Conservation (phyloP, 2,329 filamentous ascomycete genomes). For the Plectosphaerella sp. region DNA sequence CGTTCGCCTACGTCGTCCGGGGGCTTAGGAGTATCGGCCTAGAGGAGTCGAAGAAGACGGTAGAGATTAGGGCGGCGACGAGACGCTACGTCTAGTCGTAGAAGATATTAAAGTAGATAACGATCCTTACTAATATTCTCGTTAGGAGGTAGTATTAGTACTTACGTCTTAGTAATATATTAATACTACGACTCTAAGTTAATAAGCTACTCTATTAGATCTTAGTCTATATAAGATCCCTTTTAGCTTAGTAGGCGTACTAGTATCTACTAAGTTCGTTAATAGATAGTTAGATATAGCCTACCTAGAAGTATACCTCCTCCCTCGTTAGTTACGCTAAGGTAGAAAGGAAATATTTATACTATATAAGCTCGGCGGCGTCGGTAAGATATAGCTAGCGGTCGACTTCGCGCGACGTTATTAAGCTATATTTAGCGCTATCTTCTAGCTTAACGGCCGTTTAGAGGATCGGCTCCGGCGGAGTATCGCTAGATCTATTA, state of each 20-base stretch:
- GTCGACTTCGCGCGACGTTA: background rate
- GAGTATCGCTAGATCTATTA: constrained; percentile 17
- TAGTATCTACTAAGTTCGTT: constrained; percentile 14
- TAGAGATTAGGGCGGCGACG: too few relatives aligned
- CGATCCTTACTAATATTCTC: background rate
- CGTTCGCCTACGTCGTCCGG: too few relatives aligned
- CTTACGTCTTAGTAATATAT: too few relatives aligned
- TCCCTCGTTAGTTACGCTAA: constrained; percentile 5
- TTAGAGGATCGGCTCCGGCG: constrained; percentile 21
- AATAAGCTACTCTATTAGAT: constrained; percentile 3
- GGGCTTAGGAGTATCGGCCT: too few relatives aligned
- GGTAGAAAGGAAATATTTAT: background rate
- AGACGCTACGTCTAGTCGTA: too few relatives aligned
- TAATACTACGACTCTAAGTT: background rate
- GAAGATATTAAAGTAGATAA: background rate
- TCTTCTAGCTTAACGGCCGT: constrained; percentile 26
- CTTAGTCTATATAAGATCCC: constrained; percentile 9
- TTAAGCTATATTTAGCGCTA: constrained; percentile 18
- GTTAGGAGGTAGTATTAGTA: background rate
- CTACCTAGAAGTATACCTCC: constrained; percentile 12
- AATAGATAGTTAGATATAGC: constrained; percentile 10
- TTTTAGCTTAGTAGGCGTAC: constrained; percentile 13
- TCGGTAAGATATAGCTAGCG: constrained; percentile 6
- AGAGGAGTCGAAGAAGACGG: too few relatives aligned
- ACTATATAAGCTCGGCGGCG: constrained; percentile 2